Evolutionary conservation across 768 basidiomycete genomes (phyloP).

Genomic region (Dioszegia crocea): DNA sequence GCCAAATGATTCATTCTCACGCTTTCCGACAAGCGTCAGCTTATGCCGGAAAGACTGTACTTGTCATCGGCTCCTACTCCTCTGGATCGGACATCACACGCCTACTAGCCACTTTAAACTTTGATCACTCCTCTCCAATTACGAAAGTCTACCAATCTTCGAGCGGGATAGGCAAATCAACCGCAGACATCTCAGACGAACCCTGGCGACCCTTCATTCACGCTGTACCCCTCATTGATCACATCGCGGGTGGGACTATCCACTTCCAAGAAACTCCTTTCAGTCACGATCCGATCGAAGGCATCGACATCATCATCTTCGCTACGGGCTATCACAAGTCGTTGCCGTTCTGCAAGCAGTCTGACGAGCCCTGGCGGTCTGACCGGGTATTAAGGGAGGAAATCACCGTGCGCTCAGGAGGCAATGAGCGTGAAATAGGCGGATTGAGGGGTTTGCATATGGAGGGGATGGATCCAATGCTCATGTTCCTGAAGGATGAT

Average conservation of each 20-base stretch:
- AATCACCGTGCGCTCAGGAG: conserved; percentile 23
- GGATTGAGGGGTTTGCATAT: conserved; percentile 44
- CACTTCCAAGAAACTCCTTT: conserved; percentile 22
- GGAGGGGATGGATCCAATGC: conserved; percentile 45
- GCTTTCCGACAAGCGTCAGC: conserved; percentile 43
- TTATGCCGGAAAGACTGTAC: conserved; percentile 40
- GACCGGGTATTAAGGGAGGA: conserved; percentile 21
- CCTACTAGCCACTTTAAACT: conserved; percentile 19
- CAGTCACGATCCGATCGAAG: conserved; percentile 5
- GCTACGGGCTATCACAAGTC: conserved; percentile 51
- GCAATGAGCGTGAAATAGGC: conserved; percentile 25
- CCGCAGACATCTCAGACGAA: conserved; percentile 17
- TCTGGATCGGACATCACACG: conserved; percentile 51
- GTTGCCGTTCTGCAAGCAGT: conserved; percentile 43
- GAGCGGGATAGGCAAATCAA: conserved; percentile 13
- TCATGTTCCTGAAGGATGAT: conserved; percentile 49
- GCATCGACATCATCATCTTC: conserved; percentile 51
- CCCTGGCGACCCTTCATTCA: conserved; percentile 43
- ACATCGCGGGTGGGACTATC: conserved; percentile 28
- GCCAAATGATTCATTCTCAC: conserved; percentile 46
- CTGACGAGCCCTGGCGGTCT: conserved; percentile 43
- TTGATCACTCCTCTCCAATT: conserved; percentile 5
- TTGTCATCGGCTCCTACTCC: conserved; percentile 51
- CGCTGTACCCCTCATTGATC: conserved; percentile 30
- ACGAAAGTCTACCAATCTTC: conserved; percentile 41